Conservation (phyloP, 2,329 filamentous ascomycete species). For the Diaporthe batatas region DNA sequence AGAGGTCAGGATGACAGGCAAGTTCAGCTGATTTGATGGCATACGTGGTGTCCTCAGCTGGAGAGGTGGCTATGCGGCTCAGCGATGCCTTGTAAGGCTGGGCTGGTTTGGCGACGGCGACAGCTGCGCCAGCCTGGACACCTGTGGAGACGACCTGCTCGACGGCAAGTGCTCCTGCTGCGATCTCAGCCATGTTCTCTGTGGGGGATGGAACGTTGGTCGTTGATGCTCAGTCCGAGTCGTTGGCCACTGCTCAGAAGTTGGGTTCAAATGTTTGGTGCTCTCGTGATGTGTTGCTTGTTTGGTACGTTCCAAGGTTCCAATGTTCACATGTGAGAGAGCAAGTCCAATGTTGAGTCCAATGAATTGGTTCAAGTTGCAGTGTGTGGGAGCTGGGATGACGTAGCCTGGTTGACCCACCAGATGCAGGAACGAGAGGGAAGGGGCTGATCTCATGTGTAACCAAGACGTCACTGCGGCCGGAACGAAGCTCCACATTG, state of each 20-base stretch:
- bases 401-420: slow-evolving; percentile 26
- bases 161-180: slow-evolving; percentile 54
- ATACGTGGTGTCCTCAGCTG: slow-evolving; percentile 49
- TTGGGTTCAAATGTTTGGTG: not conserved
- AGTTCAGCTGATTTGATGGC: slow-evolving; percentile 1
- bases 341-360: no score
- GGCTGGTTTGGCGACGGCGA: slow-evolving; percentile 64
- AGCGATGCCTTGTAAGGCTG: slow-evolving; percentile 65
- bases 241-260: not conserved
- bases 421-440: slow-evolving; percentile 29
- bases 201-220: not conserved
- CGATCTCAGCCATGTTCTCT: slow-evolving; percentile 54
- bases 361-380: not conserved
- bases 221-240: not conserved
- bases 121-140: slow-evolving; percentile 56
- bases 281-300: slow-evolving; percentile 1
- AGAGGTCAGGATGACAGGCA: no score
- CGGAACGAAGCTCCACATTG: not conserved
- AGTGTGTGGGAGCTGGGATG: slow-evolving; percentile 14
- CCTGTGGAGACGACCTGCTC: slow-evolving; percentile 58
- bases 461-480: slow-evolving; percentile 30
- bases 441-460: slow-evolving; percentile 32
- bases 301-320: not conserved
- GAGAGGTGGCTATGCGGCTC: slow-evolving; percentile 58
- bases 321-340: not conserved